Percentiles rank a stretch among this genome's conserved stretches.
These are phyloP conservation scores for Scalesia atractyloides DNA, from an alignment of 129 eudicot species.

Conservation along the genomic window DNA sequence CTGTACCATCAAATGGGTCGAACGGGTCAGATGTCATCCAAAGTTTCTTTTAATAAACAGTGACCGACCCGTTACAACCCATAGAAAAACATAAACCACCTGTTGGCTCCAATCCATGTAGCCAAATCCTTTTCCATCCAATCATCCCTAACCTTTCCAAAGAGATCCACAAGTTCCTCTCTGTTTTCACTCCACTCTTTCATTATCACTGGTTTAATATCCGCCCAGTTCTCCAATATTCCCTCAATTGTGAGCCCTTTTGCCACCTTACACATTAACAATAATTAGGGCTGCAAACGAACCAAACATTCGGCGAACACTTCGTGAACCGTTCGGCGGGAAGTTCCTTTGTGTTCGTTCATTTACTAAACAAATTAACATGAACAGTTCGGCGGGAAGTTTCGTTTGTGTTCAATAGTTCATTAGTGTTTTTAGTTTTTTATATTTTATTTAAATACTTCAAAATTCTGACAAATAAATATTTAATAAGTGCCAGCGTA, in stretches of 20 bases:
- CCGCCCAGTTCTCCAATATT: slow-evolving; percentile 75
- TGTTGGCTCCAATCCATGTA: slow-evolving; percentile 94
- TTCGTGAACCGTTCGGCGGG: too few relatives aligned
- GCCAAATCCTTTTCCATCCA: slow-evolving; percentile 91
- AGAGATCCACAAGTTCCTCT: slow-evolving; percentile 77
- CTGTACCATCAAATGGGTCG: not conserved
- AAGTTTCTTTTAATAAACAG: not conserved
- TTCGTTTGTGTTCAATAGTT: too few relatives aligned
- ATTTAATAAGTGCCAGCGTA: too few relatives aligned
- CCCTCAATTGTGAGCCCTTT: slow-evolving; percentile 64
- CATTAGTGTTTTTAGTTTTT: too few relatives aligned
- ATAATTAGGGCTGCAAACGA: too few relatives aligned
- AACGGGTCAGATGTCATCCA: not conserved
- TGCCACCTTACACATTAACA: too few relatives aligned
- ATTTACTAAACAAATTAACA: too few relatives aligned
- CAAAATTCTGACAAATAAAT: too few relatives aligned
- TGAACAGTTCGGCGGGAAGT: too few relatives aligned
- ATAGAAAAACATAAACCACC: slow-evolving; percentile 37
- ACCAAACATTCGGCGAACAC: too few relatives aligned
- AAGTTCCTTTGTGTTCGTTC: too few relatives aligned
- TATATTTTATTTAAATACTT: too few relatives aligned
- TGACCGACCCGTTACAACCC: not conserved
- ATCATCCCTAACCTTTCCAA: slow-evolving; percentile 93
- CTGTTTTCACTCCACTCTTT: slow-evolving; percentile 80
- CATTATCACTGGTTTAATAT: slow-evolving; percentile 75